These are phyloP conservation scores for Paramecium octaurelia DNA, from an alignment of 73 alveolate genomes.

Conservation along the genomic window DNA sequence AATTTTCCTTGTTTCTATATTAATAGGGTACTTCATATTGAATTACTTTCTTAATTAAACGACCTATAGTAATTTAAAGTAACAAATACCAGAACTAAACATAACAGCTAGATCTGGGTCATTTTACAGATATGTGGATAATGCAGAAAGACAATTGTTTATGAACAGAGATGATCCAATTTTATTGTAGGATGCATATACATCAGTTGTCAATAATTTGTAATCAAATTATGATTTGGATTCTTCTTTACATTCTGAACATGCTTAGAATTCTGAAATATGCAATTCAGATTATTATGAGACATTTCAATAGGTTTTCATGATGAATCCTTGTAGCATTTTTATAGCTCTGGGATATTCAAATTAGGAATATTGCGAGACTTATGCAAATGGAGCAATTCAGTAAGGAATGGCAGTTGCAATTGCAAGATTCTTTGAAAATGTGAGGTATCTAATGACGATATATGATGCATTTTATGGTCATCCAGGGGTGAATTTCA, in stretches of 20 bases:
- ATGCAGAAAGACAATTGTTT: neutral
- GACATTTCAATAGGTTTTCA: neutral
- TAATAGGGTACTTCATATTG: neutral
- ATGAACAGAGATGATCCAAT: neutral
- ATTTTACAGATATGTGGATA: neutral
- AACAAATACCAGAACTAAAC: neutral
- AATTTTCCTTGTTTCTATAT: neutral
- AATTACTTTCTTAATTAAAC: neutral
- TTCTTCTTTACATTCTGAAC: neutral
- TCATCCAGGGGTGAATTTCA: neutral
- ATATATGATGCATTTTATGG: conserved; percentile 10
- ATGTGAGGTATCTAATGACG: conserved; percentile 11
- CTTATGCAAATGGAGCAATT: neutral
- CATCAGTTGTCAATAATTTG: neutral
- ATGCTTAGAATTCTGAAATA: neutral
- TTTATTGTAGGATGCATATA: neutral
- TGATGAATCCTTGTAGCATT: neutral
- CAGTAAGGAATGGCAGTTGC: conserved; percentile 10
- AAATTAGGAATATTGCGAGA: neutral
- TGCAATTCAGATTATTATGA: neutral
- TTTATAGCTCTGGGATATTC: neutral
- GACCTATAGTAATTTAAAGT: neutral
- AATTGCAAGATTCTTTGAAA: conserved; percentile 10
- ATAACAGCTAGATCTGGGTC: neutral
- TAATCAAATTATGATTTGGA: neutral